Base-by-base conservation (phyloP, 2,329 filamentous ascomycete genomes). In the Akanthomyces muscarius region DNA sequence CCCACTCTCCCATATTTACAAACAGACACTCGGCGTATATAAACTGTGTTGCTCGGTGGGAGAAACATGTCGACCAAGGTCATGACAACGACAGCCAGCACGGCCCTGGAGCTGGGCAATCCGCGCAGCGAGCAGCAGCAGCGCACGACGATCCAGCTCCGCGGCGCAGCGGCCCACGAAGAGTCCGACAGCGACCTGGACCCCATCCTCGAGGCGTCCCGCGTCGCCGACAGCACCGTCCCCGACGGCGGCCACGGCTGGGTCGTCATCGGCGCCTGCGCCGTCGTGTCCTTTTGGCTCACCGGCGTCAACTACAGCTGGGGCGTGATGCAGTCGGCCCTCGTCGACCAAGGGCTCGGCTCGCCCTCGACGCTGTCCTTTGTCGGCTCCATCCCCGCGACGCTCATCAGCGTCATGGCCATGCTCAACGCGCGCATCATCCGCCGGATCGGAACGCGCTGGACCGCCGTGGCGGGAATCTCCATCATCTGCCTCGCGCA, bases 201-300 rank as follows among this genome's bases (percentile, higher is more conserved):
- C 44, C 51, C 51, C 25, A 25, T 62, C 16, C 60, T 62, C 18
- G 60, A 62, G 41, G 60, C 60, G 3, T 62, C 60, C 2, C 60
- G 51, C n/a, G 13, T 62, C 21, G 60, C 60, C 41, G 60, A 62
- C 44, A 47, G 30, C 33, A 55, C 51, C 42, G 60, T 62, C 23
- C 64, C 64, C n/a, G 64, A 65, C 42, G 64, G 64, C 41, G 64
- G 64, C 36, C 47, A 61, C 30, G 64, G 61, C 23, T 65, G 64
- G 64, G 48, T 61, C 18, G 51, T 65, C 55, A 44, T 65, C 33
- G 36, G 30, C 42, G 61, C 56, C 14, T 65, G 64, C 56, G 56
- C 52, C 61, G 52, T 65, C 28, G 44, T 58, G 5, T 57, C 56
- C 7, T 63, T 65, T 13, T 65, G 64, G 64, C 48, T 60, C 14